Percentiles rank a stretch among this genome's conserved stretches.
These are phyloP conservation scores for Septoria linicola DNA, from an alignment of 2,329 filamentous ascomycete species.

Conservation along the genomic window DNA sequence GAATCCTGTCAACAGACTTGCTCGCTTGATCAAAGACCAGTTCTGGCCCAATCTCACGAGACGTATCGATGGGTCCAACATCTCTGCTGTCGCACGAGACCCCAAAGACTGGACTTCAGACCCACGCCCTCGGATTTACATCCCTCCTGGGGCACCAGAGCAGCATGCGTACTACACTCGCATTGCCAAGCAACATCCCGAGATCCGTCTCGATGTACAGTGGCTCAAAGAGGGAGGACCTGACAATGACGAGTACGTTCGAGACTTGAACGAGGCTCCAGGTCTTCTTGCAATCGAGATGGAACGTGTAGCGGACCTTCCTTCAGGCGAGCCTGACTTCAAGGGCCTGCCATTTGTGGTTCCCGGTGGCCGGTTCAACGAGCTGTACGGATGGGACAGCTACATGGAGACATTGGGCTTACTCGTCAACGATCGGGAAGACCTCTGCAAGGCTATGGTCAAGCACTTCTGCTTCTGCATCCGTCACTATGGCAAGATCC, in stretches of 20 bases:
- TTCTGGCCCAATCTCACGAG: constrained; percentile 94
- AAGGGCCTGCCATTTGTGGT: constrained; percentile 92
- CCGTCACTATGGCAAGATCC: constrained; percentile 95
- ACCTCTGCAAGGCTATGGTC: constrained; percentile 92
- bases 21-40: constrained; percentile 79
- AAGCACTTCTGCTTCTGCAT: constrained; percentile 97
- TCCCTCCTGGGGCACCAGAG: constrained; percentile 78
- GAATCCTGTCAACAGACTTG: constrained; percentile 86
- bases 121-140: constrained; percentile 85
- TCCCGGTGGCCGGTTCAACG: constrained; percentile 94
- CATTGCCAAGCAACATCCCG: constrained; percentile 74
- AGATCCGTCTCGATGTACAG: constrained; percentile 83
- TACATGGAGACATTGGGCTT: constrained; percentile 97
- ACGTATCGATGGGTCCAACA: constrained; percentile 82
- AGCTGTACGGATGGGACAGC: constrained; percentile 97
- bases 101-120: constrained; percentile 95
- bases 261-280: constrained; percentile 80
- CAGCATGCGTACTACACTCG: constrained; percentile 87
- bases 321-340: constrained; percentile 68
- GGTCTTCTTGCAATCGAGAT: constrained; percentile 88
- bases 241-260: constrained; percentile 73
- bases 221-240: constrained; percentile 64
- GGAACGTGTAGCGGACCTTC: constrained; percentile 63
- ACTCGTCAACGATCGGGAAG: constrained; percentile 76
- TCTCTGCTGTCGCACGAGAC: constrained; percentile 82